A percentile compares a stretch with the other conserved stretches of the same genome.
Evolutionary conservation across 2,329 filamentous ascomycete species (phyloP).

Genomic region (Penicillium sp.): DNA sequence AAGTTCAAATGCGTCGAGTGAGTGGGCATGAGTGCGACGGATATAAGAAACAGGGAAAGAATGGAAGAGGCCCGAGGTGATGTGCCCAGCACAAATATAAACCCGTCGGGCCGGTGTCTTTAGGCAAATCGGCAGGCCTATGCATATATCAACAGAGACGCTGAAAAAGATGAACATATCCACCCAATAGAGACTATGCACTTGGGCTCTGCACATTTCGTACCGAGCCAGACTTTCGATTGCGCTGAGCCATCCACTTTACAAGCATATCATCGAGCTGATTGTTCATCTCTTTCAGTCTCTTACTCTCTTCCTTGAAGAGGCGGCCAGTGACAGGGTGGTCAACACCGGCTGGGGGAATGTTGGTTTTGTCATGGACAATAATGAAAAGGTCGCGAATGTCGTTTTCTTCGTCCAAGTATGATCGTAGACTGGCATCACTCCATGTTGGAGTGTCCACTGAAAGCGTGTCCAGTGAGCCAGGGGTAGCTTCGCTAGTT

Average conservation of each 20-base stretch:
- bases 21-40: constrained; percentile 4
- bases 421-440: constrained; percentile 78
- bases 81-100: constrained; percentile 24
- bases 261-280: constrained; percentile 86
- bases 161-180: constrained; percentile 7
- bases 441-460: constrained; percentile 71
- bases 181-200: constrained; percentile 16
- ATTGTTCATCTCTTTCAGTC: constrained; percentile 81
- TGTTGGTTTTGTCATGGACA: constrained; percentile 86
- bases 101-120: constrained; percentile 3
- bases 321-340: constrained; percentile 79
- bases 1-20: constrained; percentile 5
- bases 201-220: constrained; percentile 22
- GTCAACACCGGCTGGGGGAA: constrained; percentile 74
- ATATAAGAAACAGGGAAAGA: constrained; percentile 10
- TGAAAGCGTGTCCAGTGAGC: constrained; percentile 57
- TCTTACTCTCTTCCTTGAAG: constrained; percentile 84
- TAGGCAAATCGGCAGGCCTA: constrained; percentile 1
- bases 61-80: constrained; percentile 14
- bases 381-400: constrained; percentile 87
- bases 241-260: constrained; percentile 65
- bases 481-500: constrained; percentile 45
- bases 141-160: constrained; percentile 17
- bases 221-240: constrained; percentile 4
- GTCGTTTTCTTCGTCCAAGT: constrained; percentile 85